Base-by-base conservation (phyloP, 2,329 filamentous ascomycete species). In the Blastomyces gilchristii region DNA sequence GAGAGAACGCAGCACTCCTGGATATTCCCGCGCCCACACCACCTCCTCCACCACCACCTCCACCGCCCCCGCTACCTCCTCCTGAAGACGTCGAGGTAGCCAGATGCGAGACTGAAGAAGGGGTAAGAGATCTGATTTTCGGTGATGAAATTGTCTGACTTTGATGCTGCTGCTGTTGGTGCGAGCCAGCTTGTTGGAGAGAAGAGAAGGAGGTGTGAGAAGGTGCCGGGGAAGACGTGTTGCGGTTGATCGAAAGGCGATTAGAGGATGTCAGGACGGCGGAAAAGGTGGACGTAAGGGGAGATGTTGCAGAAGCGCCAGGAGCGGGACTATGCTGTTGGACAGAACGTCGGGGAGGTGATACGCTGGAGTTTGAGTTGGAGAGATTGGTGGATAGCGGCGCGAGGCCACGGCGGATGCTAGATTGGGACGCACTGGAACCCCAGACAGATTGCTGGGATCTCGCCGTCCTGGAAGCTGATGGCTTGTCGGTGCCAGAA, bases 1-100 rank as follows among this genome's bases (percentile, higher is more conserved):
- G 83, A 74, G 84, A 85, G 73, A 83, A 84, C 69, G 82, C 80
- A 69, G 80, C 79, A 70, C 83, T 78, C 76, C 83, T 81, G 64
- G 81, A 79, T 72, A 77, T 76, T 75, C 80, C 81, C 76, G 81
- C 81, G 75, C 80, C 81, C 76, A 80, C 75, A 72, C 77, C 80
- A 73, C 77, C 77, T 71, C 79, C 78, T 71, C 77, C 73, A 74
- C 81, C 82, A 76, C 80, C 76, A 72, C 77, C 80, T 73, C 77
- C 77, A 71, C 79, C 78, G 73, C 77, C 73, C 67, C 76, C 75
- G 73, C 75, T 80, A 76, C 80, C 81, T 75, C 76, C 75, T 71
- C 79, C 73, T 71, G 80, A 78, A 73, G 79, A 78, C 74, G 82
- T 78, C 75, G 81, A 77, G 73, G 82, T 81, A 69, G 82, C 79